Percentiles rank a stretch among this genome's conserved stretches.
Conservation (phyloP, 768 basidiomycete genomes). For the Daedaleopsis nitida region DNA sequence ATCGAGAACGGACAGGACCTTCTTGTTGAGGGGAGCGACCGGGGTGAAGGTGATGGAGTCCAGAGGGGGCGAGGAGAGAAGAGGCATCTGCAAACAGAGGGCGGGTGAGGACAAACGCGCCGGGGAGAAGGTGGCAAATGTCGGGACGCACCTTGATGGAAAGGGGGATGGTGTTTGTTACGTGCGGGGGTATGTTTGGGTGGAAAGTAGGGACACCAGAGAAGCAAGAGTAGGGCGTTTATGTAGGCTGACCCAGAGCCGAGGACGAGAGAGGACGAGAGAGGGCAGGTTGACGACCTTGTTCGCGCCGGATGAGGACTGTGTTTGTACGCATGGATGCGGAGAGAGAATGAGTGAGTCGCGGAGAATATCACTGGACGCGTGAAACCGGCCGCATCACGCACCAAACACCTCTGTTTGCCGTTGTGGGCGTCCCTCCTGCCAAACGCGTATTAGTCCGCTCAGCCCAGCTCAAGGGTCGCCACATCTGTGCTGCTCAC, state of each 20-base stretch:
- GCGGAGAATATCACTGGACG: conserved; percentile 4
- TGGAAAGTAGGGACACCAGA: background rate
- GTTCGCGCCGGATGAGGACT: background rate
- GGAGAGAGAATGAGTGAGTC: conserved; percentile 11
- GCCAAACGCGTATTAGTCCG: conserved; percentile 4
- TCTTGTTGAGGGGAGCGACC: too few relatives aligned
- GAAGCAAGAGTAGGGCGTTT: background rate
- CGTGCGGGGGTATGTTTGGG: background rate
- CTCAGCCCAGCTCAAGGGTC: background rate
- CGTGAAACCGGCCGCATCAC: background rate
- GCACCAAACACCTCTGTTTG: conserved; percentile 16
- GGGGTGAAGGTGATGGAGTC: too few relatives aligned
- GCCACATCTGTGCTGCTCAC: conserved; percentile 10
- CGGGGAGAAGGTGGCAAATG: too few relatives aligned
- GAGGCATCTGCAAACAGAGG: too few relatives aligned
- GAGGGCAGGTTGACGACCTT: background rate
- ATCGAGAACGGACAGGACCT: too few relatives aligned
- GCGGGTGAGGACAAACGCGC: too few relatives aligned
- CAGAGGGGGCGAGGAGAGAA: too few relatives aligned
- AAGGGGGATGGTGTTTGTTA: background rate
- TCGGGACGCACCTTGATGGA: background rate
- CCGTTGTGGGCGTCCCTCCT: conserved; percentile 15
- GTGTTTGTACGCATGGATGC: conserved; percentile 7
- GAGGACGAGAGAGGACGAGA: background rate
- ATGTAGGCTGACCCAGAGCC: background rate